These are phyloP conservation scores for Debaryomycetaceae sp. DNA, from an alignment of 1,139 yeast genomes.

Conservation along the genomic window DNA sequence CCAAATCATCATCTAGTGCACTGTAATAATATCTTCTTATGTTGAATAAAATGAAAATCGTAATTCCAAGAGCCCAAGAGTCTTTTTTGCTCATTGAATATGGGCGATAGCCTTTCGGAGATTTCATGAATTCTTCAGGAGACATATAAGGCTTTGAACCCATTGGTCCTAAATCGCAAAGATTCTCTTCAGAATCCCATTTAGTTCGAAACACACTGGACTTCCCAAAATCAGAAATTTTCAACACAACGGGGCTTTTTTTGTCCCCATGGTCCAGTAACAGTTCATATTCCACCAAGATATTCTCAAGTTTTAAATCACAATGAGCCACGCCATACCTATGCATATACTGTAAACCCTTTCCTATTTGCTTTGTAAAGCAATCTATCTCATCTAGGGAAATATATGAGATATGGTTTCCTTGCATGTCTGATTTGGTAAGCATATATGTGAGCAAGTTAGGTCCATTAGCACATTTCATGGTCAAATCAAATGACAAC, in stretches of 20 bases:
- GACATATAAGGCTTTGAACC: constrained; percentile 80
- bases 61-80: constrained; percentile 67
- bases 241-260: constrained; percentile 40
- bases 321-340: constrained; percentile 75
- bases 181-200: constrained; percentile 55
- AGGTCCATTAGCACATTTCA: constrained; percentile 77
- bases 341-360: constrained; percentile 67
- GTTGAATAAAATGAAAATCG: constrained; percentile 32
- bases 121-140: constrained; percentile 55
- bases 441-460: constrained; percentile 50
- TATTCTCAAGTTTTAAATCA: constrained; percentile 63
- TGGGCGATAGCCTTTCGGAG: constrained; percentile 3
- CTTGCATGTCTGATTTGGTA: constrained; percentile 13
- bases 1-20: background rate
- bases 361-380: constrained; percentile 62
- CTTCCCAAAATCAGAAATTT: constrained; percentile 74
- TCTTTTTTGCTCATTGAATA: constrained; percentile 64
- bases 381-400: constrained; percentile 64
- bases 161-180: constrained; percentile 51
- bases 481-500: constrained; percentile 67
- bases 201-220: constrained; percentile 71
- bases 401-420: constrained; percentile 12
- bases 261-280: constrained; percentile 12
- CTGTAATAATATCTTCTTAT: constrained; percentile 25
- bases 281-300: constrained; percentile 31